Evolutionary conservation across 768 basidiomycete species (phyloP), one percentile per base, ranked within the genome.

Genomic region (Lentinula detonsa): DNA sequence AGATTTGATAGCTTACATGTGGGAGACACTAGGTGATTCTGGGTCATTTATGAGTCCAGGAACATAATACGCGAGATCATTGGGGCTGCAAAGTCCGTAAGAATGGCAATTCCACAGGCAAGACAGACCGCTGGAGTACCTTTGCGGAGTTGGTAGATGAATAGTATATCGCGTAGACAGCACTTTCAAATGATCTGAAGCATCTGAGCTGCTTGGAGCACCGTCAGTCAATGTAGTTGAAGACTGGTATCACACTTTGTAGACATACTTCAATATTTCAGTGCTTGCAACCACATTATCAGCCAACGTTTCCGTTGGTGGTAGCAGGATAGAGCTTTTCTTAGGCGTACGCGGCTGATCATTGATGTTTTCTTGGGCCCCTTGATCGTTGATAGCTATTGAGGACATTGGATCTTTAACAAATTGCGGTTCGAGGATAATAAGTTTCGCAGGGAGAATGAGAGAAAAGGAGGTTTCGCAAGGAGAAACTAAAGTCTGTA

Each of bases 61-160:
- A 9, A 43, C 35, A 34, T 52, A 52, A 18, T 35, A 16, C 40
- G 59, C 23, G 16, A 52, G 21, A 45, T 60, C 51, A 34, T 60
- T 60, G 10, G 59, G 59, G 52, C 59, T 60, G 16, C 10, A 16
- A 52, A 23, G n/a, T 34, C 3, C 34, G 21, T 59, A 28, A 59
- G 59, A 5, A 49, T 28, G 8, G 5, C 0, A 42, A 15, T 15
- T 33, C 40, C 3, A 52, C 18, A 28, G 11, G 13, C 33, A 28
- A 18, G 16, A 28, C 8, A 8, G 6, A 31, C 7, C 6, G 10
- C 15, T 39, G 2, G 5, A 9, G 13, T 4, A 60, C 59, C 59
- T 60, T 50, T 60, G 59, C 34, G 59, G 59, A 21, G 59, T 60
- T 10, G 59, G 59, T 8, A 60, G 50, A 33, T 60, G 59, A 28